These are phyloP conservation scores for Fagopyrum esculentum DNA, from an alignment of 148 eudicot species.

Conservation along the genomic window DNA sequence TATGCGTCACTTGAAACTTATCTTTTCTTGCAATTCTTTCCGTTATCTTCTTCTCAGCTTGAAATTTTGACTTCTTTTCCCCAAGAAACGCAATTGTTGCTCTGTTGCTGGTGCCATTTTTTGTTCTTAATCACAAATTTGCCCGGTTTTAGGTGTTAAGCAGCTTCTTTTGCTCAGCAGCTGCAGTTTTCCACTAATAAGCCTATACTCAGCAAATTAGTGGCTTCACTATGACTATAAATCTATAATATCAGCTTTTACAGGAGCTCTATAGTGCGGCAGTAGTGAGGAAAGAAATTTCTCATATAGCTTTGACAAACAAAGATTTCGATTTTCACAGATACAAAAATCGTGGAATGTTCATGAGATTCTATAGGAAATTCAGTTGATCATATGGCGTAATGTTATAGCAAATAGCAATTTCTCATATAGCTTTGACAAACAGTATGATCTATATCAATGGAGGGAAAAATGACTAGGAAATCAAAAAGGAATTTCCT, in stretches of 20 bases:
- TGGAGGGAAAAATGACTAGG: neutral
- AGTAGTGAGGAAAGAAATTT: too few species aligned
- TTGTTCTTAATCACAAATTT: neutral
- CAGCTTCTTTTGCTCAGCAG: neutral
- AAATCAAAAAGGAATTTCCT: neutral
- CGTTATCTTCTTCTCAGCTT: neutral
- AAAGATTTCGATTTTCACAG: neutral
- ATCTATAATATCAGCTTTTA: too few species aligned
- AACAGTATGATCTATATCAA: neutral
- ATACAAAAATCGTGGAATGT: neutral
- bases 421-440: neutral
- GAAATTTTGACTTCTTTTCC: neutral
- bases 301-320: too few species aligned
- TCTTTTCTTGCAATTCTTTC: neutral
- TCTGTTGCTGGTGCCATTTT: neutral
- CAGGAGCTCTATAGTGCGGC: too few species aligned
- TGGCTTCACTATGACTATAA: too few species aligned
- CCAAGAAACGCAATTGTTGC: neutral
- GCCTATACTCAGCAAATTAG: neutral
- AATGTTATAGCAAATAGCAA: too few species aligned
- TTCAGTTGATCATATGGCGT: neutral
- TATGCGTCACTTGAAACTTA: neutral
- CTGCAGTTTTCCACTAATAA: neutral
- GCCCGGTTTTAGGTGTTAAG: neutral
- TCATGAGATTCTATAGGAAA: neutral